A percentile compares a stretch with the other conserved stretches of the same genome.
phyloP scores from a whole-genome alignment of 148 eudicot species.

The Polygonum aviculare region DNA sequence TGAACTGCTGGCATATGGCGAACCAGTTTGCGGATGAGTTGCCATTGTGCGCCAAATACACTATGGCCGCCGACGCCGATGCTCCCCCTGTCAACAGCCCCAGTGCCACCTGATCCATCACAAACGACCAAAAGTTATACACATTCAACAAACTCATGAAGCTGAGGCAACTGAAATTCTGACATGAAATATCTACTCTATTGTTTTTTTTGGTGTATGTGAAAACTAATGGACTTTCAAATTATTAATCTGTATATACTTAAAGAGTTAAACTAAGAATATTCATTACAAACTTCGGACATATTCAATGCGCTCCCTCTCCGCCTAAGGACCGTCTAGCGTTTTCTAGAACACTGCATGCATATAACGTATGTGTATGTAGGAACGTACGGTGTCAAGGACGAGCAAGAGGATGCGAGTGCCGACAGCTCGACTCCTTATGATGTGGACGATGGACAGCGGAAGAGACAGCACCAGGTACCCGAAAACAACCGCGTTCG shows the following conservation, averaged over 20 bases:
- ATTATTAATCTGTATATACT: no score
- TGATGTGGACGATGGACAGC: constrained; percentile 9
- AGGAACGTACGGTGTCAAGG: constrained; percentile 1
- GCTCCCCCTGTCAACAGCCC: constrained; percentile 47
- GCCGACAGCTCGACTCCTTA: not conserved
- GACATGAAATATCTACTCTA: not conserved
- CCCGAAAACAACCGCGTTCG: constrained; percentile 8
- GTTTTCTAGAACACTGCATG: not conserved
- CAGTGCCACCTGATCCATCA: constrained; percentile 31
- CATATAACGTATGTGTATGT: not conserved
- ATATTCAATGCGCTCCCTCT: no score
- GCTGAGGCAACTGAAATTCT: no score
- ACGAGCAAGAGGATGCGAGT: not conserved
- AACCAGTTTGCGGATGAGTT: constrained; percentile 61
- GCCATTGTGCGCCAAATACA: constrained; percentile 69
- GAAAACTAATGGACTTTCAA: no score
- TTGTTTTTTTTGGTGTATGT: no score
- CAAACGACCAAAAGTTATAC: not conserved
- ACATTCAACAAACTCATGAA: no score
- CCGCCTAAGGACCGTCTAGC: no score
- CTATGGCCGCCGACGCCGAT: constrained; percentile 57
- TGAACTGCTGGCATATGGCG: constrained; percentile 69
- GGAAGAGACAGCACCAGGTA: constrained; percentile 10
- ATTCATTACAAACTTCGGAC: no score
- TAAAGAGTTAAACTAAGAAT: no score